These are phyloP conservation scores for Penicillium sp. DNA, from an alignment of 2,329 filamentous ascomycete species.

Conservation along the genomic window DNA sequence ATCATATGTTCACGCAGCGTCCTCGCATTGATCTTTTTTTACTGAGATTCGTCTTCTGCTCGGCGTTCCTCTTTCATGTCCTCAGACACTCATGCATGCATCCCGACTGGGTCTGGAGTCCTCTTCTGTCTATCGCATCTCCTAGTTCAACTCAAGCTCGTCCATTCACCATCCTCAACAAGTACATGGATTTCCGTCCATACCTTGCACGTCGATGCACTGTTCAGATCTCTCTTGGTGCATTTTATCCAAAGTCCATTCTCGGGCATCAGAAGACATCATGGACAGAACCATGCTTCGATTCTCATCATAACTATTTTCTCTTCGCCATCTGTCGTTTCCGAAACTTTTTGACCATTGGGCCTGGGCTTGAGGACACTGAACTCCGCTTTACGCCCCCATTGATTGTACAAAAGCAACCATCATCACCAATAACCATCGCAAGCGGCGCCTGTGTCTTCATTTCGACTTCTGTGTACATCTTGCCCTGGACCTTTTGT, in stretches of 20 bases:
- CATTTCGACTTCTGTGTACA: conserved; percentile 1
- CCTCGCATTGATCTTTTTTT: conserved; percentile 19
- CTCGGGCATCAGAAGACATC: background rate
- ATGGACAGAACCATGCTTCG: background rate
- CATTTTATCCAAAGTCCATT: background rate
- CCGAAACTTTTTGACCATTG: background rate
- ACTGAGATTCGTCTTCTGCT: conserved; percentile 6
- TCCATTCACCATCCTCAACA: background rate
- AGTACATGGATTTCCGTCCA: background rate
- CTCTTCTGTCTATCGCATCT: conserved; percentile 15
- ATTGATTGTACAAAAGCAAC: conserved; percentile 2
- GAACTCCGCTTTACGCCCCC: background rate
- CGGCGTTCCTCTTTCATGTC: conserved; percentile 16
- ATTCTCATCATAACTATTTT: background rate
- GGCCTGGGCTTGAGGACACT: background rate
- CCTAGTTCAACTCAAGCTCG: background rate
- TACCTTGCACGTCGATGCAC: conserved; percentile 10
- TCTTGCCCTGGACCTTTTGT: background rate
- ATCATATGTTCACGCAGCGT: conserved; percentile 18
- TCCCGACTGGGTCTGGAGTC: conserved; percentile 14
- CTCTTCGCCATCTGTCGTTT: background rate
- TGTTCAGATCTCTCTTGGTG: conserved; percentile 6
- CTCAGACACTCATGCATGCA: conserved; percentile 20
- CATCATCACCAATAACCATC: background rate
- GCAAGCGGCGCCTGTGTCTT: background rate